A percentile compares a stretch with the other conserved stretches of the same genome.
Conservation (phyloP, 1,284 basidiomycete genomes). For the Puccinia hordei region DNA sequence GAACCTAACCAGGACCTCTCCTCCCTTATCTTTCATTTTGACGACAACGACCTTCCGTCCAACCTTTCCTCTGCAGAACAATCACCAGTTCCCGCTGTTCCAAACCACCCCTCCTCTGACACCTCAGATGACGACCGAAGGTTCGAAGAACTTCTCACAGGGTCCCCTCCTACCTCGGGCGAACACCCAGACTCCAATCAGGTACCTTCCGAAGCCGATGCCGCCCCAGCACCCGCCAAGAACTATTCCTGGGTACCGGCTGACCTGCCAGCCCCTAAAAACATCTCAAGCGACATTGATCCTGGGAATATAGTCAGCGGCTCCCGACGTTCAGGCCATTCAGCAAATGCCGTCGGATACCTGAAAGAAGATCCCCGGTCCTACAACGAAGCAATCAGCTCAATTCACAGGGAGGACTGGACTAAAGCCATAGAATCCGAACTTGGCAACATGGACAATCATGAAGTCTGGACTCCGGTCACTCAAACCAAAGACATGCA, state of each 20-base stretch:
- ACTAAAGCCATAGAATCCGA: background rate
- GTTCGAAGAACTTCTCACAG: no score
- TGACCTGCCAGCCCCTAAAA: background rate
- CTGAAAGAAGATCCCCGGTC: background rate
- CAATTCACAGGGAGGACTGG: background rate
- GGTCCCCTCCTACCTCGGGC: background rate
- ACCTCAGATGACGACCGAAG: background rate
- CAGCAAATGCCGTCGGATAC: no score
- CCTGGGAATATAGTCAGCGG: background rate
- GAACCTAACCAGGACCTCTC: background rate
- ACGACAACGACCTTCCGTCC: background rate
- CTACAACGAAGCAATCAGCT: background rate
- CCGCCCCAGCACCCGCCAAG: background rate
- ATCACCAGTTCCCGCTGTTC: background rate
- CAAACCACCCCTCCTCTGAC: background rate
- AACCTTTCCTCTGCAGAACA: background rate
- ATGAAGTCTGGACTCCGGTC: conserved; percentile 14
- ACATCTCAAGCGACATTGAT: background rate
- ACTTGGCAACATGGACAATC: conserved; percentile 13
- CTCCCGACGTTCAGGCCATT: no score
- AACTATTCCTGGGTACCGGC: background rate
- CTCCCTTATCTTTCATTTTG: background rate
- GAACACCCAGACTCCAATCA: background rate
- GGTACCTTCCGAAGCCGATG: no score
- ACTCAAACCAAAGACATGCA: background rate